phyloP scores from a whole-genome alignment of 2,329 filamentous ascomycete genomes.

The Mycosphaerelloides madeirae region DNA sequence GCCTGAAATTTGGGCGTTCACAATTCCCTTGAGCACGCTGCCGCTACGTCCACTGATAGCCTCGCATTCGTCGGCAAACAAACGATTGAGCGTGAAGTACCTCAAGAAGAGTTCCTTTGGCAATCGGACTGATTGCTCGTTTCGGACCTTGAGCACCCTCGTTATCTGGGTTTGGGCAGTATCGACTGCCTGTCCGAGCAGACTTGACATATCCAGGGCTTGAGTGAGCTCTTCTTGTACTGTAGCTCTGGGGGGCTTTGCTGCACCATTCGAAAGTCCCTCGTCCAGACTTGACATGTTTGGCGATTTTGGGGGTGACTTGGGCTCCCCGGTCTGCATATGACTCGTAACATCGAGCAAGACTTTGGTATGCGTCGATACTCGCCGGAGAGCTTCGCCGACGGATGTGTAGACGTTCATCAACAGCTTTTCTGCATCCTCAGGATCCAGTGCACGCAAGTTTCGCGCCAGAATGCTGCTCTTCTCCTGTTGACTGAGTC shows the following conservation, averaged over 20 bases:
- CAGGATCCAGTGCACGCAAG: conserved; percentile 72
- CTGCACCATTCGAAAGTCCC: conserved; percentile 28
- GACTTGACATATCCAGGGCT: conserved; percentile 69
- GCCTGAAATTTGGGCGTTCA: conserved; percentile 76
- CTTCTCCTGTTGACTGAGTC: conserved; percentile 77
- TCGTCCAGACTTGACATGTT: conserved; percentile 41
- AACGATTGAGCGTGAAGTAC: conserved; percentile 75
- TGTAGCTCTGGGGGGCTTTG: conserved; percentile 12
- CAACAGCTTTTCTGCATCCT: conserved; percentile 79
- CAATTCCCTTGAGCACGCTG: conserved; percentile 68
- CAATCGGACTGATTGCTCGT: conserved; percentile 66
- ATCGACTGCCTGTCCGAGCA: conserved; percentile 76
- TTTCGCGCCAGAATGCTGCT: conserved; percentile 85
- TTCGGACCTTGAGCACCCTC: conserved; percentile 70
- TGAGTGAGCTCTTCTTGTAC: conserved; percentile 71
- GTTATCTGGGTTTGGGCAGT: conserved; percentile 69
- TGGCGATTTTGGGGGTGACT: conserved; percentile 41
- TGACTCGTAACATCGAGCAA: conserved; percentile 89
- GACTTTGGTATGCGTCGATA: conserved; percentile 89
- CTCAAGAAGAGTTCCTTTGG: conserved; percentile 67
- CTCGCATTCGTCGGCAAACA: conserved; percentile 83
- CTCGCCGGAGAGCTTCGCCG: conserved; percentile 76
- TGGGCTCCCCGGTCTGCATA: conserved; percentile 45
- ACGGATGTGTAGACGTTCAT: conserved; percentile 79
- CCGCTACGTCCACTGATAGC: conserved; percentile 75